Evolutionary conservation across 177 flowering plant genomes (phyloP), one percentile per base, ranked within the genome.

Genomic region (Vitis hybrid): DNA sequence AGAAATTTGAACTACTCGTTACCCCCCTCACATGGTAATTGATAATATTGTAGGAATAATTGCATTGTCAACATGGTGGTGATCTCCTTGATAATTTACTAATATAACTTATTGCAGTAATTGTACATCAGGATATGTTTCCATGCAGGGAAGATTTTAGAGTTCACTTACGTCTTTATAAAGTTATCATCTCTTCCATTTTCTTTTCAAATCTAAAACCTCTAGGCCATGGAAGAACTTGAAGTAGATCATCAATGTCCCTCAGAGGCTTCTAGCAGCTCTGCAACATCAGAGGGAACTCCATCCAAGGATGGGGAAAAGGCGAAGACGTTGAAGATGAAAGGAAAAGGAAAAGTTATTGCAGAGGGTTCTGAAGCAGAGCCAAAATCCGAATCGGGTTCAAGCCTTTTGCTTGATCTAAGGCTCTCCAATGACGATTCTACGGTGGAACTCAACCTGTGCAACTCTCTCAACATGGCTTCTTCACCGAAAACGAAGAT

Each of bases 181-280:
- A 58, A 59, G 52, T 9, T 3, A 12, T 20, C 35, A 48, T n/a
- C 55, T 5, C 46, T 13, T 20, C 62, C 53, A 12, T 9, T 9
- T 9, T 58, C 12, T 49, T 41, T 18, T 46, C 54, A 4, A 15
- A 68, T 17, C 27, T 53, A 56, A 41, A 41, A 41, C 46, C 7
- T 41, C 46, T 8, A 5, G 46, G 46, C 65, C 61, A 65, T 72
- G 74, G 74, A 65, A 13, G 7, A 55, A 64, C 24, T 12, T 27
- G 66, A 58, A 7, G 35, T 59, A 32, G 64, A 64, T 9, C n/a
- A 52, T 41, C 46, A 41, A 48, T 72, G 74, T 41, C 66, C 54
- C 11, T 72, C 75, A 17, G 75, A 72, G 54, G 59, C 65, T 14
- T 72, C 75, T 30, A 66, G 66, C 66, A 66, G 61, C 69, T 66